Evolutionary conservation across 1,139 yeast genomes (phyloP).

Genomic region (Hansenula lynferdii): DNA sequence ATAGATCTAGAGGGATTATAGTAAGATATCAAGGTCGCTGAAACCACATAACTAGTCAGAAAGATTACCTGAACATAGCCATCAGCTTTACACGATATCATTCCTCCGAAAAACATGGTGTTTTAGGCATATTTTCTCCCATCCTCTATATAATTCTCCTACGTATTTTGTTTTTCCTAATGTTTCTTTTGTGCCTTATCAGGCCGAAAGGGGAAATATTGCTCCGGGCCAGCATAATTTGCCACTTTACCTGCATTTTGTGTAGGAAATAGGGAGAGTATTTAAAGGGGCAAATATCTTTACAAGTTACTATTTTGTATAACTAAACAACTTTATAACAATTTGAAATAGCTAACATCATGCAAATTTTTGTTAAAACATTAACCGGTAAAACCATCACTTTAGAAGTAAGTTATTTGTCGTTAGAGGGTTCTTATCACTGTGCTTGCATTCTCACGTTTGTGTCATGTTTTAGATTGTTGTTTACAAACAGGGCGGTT

Average conservation of each 20-base stretch:
- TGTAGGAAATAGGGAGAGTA: background rate
- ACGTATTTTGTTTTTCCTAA: background rate
- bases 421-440: conserved; percentile 23
- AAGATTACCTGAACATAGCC: too few relatives aligned
- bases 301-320: too few relatives aligned
- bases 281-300: conserved; percentile 2
- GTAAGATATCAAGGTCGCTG: too few relatives aligned
- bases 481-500: conserved; percentile 22
- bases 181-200: conserved; percentile 1
- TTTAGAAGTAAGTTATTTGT: conserved; percentile 28
- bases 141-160: background rate
- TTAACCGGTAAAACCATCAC: conserved; percentile 39
- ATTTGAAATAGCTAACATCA: conserved; percentile 22
- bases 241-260: conserved; percentile 1
- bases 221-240: background rate
- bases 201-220: background rate
- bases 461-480: background rate
- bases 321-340: too few relatives aligned
- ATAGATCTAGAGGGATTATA: too few relatives aligned
- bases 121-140: too few relatives aligned
- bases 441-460: conserved; percentile 36
- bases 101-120: too few relatives aligned
- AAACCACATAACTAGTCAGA: too few relatives aligned
- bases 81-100: too few relatives aligned
- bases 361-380: conserved; percentile 52